Evolutionary conservation across 2,329 filamentous ascomycete species (phyloP), one percentile per base, ranked within the genome.

Genomic region (Aspergillus versicolor): DNA sequence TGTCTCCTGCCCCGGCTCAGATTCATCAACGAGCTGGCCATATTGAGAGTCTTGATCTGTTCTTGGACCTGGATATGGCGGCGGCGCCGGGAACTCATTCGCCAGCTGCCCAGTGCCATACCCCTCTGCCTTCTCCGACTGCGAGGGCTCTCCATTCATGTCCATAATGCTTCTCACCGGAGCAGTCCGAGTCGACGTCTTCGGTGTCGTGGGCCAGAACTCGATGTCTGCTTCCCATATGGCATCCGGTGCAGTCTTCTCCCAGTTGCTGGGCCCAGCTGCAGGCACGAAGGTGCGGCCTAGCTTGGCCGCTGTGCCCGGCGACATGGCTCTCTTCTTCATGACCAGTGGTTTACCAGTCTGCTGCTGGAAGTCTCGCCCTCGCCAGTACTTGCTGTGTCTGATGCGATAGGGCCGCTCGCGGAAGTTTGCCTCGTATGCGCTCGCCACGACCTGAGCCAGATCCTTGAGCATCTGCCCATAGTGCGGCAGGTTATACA

Each of bases 391-490:
- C 4, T 38, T 55, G 13, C 40, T 37, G 30, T 40, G 53, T 17
- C 45, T 55, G 15, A 55, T 55, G 19, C 53, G 53, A 15, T 55
- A 55, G 4, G 53, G 53, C 6, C 46, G 9, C 17, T 55, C 53
- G n/a, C 53, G 53, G 38, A 55, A 55, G 22, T 55, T 55, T 4
- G 53, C 53, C 21, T 55, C 53, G 21, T 55, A 55, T 4, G 53
- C 53, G 30, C 38, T 55, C 8, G 53, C 53, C 38, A 55, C 53
- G 11, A 55, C 53, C 40, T 45, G 53, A 1, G 53, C 53, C 17
- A 55, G 38, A 15, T 55, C 46, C 19, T 50, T 55, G 53, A 55
- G 53, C 53, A 55, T 55, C 53, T 55, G 53, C 1, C 53, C 53
- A 38, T 55, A 55, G 24, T 55, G 53, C 8, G 53, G 40, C 5